Evolutionary conservation across 108 stramenopile species (phyloP), one percentile per base, ranked within the genome.

Genomic region (Mayamaea pseudoterrestris): DNA sequence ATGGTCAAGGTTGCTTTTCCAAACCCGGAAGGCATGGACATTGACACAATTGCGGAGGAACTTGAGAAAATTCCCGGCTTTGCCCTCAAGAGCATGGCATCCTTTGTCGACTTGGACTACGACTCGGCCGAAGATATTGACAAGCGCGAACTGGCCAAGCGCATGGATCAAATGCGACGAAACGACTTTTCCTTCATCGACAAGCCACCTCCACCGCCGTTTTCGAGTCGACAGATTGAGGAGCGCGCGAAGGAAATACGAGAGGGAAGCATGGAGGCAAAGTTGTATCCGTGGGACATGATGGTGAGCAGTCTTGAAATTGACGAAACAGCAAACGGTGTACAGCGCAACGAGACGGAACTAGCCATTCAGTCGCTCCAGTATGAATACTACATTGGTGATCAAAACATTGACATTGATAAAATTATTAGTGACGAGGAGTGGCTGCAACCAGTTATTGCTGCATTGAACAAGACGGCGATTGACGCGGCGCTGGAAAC

Each of bases 321-420:
- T n/a, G n/a, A n/a, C n/a, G n/a, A n/a, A n/a, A 23, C 20, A 1
- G 20, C 1, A 40, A 30, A 68, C 21, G 47, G 63, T 0, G 41
- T 67, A 2, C 43, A 55, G 40, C 66, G 61, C 8, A 79, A 84
- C 41, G 67, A 64, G 21, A 78, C 78, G 5, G 57, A 60, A 20
- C 45, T 77, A 30, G 82, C 82, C 0, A 21, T 66, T 11, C 56
- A 63, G 44, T 27, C 61, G 28, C 55, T 86, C 46, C 74, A 78
- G 51, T 73, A 71, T 23, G 74, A 80, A 25, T 80, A 65, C 27
- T 71, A 57, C 16, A 36, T 50, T n/a, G n/a, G 4, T 7, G 35
- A 47, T 45, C n/a, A 36, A 8, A 21, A 2, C n/a, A 27, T 13
- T n/a, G 22, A 13, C 41, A 53, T 71, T 51, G 54, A 48, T 14